Evolutionary conservation across 805 yeast genomes (phyloP).

Genomic region (Ogataea methylovora): DNA sequence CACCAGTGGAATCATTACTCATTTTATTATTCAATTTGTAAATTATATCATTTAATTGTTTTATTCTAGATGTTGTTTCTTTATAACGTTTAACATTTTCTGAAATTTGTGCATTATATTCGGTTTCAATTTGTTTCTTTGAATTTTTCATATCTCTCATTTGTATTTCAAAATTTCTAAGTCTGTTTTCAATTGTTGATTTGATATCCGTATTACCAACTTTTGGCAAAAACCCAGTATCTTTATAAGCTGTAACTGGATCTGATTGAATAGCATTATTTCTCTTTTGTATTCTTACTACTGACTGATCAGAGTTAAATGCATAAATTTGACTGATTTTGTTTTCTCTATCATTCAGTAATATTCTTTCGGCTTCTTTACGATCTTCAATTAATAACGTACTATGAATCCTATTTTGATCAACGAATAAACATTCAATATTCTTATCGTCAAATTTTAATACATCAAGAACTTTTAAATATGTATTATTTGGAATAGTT

Average conservation of each 20-base stretch:
- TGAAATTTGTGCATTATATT: constrained; percentile 1
- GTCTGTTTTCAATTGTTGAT: neutral
- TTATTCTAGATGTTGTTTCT: constrained; percentile 8
- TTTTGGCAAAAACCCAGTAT: too few relatives aligned
- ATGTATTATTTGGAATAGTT: constrained; percentile 34
- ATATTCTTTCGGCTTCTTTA: constrained; percentile 38
- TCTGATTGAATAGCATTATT: constrained; percentile 22
- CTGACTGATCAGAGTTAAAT: constrained; percentile 8
- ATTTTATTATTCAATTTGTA: constrained; percentile 30
- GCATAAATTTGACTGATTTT: constrained; percentile 7
- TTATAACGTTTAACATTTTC: constrained; percentile 3
- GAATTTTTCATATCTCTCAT: constrained; percentile 8
- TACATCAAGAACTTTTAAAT: constrained; percentile 51
- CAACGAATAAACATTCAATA: constrained; percentile 57
- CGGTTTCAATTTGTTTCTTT: neutral
- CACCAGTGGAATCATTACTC: constrained; percentile 37
- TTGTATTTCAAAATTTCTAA: constrained; percentile 3
- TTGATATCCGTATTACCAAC: too few relatives aligned
- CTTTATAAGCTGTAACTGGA: constrained; percentile 20
- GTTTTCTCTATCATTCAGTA: constrained; percentile 23
- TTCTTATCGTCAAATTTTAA: constrained; percentile 48
- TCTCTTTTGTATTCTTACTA: constrained; percentile 17
- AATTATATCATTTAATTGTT: constrained; percentile 16
- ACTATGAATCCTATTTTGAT: constrained; percentile 51
- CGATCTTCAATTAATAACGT: constrained; percentile 45